Percentiles rank a stretch among this genome's conserved stretches.
phyloP scores from a whole-genome alignment of 345 rosid genomes.

The Euphorbia lathyris region DNA sequence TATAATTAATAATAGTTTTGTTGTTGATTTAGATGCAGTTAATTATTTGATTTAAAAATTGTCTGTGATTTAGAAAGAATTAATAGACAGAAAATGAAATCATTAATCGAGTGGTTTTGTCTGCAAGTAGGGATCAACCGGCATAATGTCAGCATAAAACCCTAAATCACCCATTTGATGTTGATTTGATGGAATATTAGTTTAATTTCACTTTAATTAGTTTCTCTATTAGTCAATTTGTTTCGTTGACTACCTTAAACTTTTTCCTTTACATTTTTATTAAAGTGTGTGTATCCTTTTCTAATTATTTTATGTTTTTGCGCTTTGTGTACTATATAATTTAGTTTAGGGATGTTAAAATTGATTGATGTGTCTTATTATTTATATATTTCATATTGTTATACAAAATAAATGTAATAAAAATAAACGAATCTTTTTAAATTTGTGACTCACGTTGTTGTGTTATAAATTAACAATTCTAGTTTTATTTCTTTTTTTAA shows the following conservation, averaged over 20 bases:
- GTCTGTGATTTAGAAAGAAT: background rate
- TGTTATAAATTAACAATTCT: too few species aligned
- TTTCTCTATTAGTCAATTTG: background rate
- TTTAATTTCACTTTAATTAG: background rate
- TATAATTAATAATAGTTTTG: slow-evolving; percentile 2
- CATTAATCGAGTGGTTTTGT: slow-evolving; percentile 25
- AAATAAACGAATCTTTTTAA: too few species aligned
- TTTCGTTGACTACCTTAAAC: background rate
- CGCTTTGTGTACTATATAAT: too few species aligned
- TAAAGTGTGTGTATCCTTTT: too few species aligned
- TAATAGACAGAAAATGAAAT: background rate
- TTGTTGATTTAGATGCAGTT: background rate
- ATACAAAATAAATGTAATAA: too few species aligned
- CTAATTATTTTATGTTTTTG: too few species aligned
- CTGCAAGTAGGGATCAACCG: slow-evolving; percentile 43
- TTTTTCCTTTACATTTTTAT: background rate
- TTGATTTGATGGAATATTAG: slow-evolving; percentile 28
- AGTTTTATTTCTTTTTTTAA: too few species aligned
- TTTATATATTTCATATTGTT: too few species aligned
- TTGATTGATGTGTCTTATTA: too few species aligned
- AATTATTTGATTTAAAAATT: background rate
- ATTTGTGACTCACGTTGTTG: too few species aligned
- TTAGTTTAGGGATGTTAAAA: too few species aligned
- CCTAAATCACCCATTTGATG: slow-evolving; percentile 12
- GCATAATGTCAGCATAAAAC: slow-evolving; percentile 26